Conservation (phyloP, 2,329 filamentous ascomycete species). For the Aschersonia sp. region DNA sequence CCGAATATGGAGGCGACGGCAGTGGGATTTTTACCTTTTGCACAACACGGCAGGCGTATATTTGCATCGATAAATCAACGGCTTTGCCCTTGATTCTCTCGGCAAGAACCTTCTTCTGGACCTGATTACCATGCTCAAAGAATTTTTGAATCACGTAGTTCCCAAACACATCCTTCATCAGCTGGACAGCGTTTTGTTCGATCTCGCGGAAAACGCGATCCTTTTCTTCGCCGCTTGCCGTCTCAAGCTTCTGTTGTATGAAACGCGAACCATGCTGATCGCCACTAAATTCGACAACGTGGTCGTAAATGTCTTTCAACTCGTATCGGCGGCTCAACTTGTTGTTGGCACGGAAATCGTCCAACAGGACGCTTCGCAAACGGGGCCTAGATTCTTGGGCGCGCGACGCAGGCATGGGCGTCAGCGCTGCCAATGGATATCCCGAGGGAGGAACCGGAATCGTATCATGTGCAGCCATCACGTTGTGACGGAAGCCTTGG, state of each 20-base stretch:
- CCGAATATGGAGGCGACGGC: not conserved
- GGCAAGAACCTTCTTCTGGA: slow-evolving; percentile 78
- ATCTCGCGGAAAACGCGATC: slow-evolving; percentile 83
- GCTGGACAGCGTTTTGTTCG: slow-evolving; percentile 63
- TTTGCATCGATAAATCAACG: slow-evolving; percentile 63
- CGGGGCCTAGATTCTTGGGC: slow-evolving; percentile 45
- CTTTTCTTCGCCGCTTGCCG: slow-evolving; percentile 91
- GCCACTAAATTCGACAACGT: slow-evolving; percentile 88
- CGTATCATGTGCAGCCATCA: slow-evolving; percentile 19
- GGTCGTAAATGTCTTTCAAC: slow-evolving; percentile 74
- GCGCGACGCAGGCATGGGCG: slow-evolving; percentile 23
- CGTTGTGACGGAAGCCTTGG: slow-evolving; percentile 16
- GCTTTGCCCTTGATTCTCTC: slow-evolving; percentile 81
- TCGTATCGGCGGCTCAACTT: slow-evolving; percentile 65
- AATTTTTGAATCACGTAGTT: slow-evolving; percentile 98
- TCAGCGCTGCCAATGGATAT: slow-evolving; percentile 15
- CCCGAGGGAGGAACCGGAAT: slow-evolving; percentile 14
- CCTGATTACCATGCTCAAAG: slow-evolving; percentile 88
- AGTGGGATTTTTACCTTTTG: slow-evolving; percentile 56
- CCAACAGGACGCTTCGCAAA: slow-evolving; percentile 56
- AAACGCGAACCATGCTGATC: slow-evolving; percentile 93
- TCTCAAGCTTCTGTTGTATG: slow-evolving; percentile 84
- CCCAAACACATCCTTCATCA: slow-evolving; percentile 94
- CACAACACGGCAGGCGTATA: slow-evolving; percentile 90
- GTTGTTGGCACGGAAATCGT: slow-evolving; percentile 63